Conservation (phyloP, 805 yeast genomes). For the Candida namnaoensis region DNA sequence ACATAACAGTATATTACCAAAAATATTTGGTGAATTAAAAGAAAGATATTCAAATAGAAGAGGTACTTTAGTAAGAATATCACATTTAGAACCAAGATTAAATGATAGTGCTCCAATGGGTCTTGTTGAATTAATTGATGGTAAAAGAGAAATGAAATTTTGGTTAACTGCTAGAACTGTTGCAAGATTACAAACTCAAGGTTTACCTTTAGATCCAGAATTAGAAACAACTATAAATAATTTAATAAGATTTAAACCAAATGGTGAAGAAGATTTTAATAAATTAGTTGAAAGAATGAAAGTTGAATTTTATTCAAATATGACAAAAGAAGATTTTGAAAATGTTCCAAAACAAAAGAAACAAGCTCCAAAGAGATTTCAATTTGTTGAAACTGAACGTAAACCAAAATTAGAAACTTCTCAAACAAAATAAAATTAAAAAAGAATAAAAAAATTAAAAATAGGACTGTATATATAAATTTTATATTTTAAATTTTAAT, state of each 20-base stretch:
- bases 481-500: too few species aligned
- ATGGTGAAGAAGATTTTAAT: conserved; percentile 46
- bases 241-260: conserved; percentile 33
- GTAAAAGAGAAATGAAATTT: conserved; percentile 58
- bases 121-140: conserved; percentile 79
- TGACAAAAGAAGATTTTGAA: background rate
- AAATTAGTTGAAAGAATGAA: conserved; percentile 55
- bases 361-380: background rate
- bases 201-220: conserved; percentile 38
- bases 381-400: background rate
- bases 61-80: conserved; percentile 82
- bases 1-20: conserved; percentile 45
- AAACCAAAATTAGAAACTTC: background rate
- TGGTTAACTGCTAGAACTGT: conserved; percentile 77
- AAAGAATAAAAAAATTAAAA: too few species aligned
- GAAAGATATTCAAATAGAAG: conserved; percentile 53
- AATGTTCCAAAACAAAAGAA: background rate
- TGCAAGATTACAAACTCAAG: conserved; percentile 69
- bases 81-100: conserved; percentile 74
- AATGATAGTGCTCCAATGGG: conserved; percentile 91
- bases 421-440: too few species aligned
- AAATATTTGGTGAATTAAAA: conserved; percentile 55
- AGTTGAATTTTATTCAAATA: conserved; percentile 27
- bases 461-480: too few species aligned
- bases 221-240: conserved; percentile 51